These are phyloP conservation scores for Marsdenia floribunda DNA, from an alignment of 257 asterid species.

Conservation along the genomic window DNA sequence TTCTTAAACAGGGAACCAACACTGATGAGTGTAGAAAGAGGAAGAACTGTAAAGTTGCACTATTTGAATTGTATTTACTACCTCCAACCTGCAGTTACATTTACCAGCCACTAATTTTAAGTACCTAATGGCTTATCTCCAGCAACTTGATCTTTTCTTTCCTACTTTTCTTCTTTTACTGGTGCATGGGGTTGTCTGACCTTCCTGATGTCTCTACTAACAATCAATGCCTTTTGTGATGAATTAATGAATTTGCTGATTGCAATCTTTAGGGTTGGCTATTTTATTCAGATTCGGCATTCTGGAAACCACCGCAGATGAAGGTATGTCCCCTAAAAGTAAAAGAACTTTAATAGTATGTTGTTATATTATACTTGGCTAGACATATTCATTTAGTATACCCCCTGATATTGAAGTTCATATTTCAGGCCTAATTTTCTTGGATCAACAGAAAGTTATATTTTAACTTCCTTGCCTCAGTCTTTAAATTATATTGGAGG, in stretches of 20 bases:
- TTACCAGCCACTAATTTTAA: neutral
- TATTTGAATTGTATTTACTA: neutral
- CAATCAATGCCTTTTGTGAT: neutral
- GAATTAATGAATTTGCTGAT: neutral
- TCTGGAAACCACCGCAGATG: slow-evolving; percentile 98
- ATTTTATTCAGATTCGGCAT: slow-evolving; percentile 79
- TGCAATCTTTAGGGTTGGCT: slow-evolving; percentile 81
- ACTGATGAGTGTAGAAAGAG: neutral
- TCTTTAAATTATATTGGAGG: no score
- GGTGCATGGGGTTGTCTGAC: neutral
- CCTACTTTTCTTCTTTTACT: neutral
- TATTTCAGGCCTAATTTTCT: neutral
- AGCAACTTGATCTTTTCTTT: neutral
- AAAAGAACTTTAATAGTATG: neutral
- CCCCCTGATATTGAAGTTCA: neutral
- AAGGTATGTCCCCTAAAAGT: slow-evolving; percentile 40
- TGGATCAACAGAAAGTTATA: no score
- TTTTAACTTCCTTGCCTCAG: no score
- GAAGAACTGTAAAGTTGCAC: neutral
- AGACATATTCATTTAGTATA: neutral
- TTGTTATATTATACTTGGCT: neutral
- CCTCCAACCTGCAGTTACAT: neutral
- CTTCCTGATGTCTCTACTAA: neutral
- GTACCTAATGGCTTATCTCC: neutral
- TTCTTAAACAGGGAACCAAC: neutral